Base-by-base conservation (phyloP, 2,329 filamentous ascomycete species). In the Trichoderma oligosporum region DNA sequence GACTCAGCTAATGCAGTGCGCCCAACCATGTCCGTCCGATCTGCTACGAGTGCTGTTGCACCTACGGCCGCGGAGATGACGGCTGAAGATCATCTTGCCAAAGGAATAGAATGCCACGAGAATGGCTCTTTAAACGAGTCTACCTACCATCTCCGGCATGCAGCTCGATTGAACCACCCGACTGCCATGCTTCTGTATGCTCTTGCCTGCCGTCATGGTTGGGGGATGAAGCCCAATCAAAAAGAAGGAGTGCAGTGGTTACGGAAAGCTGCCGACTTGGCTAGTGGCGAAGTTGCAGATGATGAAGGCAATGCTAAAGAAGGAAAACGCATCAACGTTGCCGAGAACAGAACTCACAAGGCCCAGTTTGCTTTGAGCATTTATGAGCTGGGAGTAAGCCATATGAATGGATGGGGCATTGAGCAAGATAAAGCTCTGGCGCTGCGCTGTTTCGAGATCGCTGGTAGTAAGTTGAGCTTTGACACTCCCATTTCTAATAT, bases 391-490 rank as follows among this genome's bases (percentile, higher is more conserved):
- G 94, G 94, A 3, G 91, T 97, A 24, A 96, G 91, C 69, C 93
- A 97, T 69, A 91, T 97, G 84, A 97, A 99, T 66, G 94, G 94
- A 4, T 99, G 94, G 94, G 94, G 94, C 14, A 95, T 96, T 36
- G 85, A 93, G 64, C 91, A 96, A 72, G 94, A 99, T 69, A 96
- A 94, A 70, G 75, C 82, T 4, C 80, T 97, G 59, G 94, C 91
- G 0, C 74, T 99, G 66, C 83, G 91, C 53, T 99, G 94, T 70
- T 99, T 97, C 69, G 94, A 99, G 71, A 96, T 97, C 65, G 94
- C 94, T 39, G 93, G 90, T 52, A 88, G 84, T 86, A 75, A 78
- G 84, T 80, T 29, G 12, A 25, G 18, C 3, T 18, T 2, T 5
- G 4, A 20, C n/a, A 2, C n/a, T n/a, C n/a, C n/a, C n/a, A n/a